phyloP scores from a whole-genome alignment of 495 filamentous ascomycete genomes.

The Podospora pseudoanserina region DNA sequence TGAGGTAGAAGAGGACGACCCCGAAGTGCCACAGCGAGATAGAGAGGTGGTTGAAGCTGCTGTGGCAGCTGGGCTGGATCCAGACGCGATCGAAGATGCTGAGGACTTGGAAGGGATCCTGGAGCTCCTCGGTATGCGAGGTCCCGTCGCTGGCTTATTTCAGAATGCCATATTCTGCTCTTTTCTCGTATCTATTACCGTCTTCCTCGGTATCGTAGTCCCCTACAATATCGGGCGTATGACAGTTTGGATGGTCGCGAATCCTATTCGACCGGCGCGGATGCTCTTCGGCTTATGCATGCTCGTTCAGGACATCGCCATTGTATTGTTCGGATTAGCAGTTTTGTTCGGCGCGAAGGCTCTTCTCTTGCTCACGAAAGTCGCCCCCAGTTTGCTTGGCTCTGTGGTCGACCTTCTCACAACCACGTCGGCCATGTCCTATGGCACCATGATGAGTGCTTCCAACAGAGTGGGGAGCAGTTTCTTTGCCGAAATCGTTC shows the following conservation, averaged over 20 bases:
- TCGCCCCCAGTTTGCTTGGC: conserved; percentile 8
- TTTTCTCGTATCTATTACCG: conserved; percentile 80
- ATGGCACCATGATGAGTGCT: conserved; percentile 26
- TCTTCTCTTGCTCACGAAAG: conserved; percentile 16
- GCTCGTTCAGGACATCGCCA: conserved; percentile 51
- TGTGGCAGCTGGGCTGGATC: conserved; percentile 42
- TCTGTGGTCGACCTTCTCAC: conserved; percentile 8
- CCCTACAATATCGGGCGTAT: conserved; percentile 89
- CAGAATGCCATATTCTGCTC: conserved; percentile 94
- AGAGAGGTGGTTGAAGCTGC: conserved; percentile 40
- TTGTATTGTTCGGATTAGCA: conserved; percentile 38
- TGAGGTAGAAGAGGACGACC: conserved; percentile 25
- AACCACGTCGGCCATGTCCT: conserved; percentile 14
- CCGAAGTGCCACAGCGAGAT: conserved; percentile 28
- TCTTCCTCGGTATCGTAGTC: conserved; percentile 79
- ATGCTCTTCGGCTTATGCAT: conserved; percentile 68
- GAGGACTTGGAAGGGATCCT: conserved; percentile 98
- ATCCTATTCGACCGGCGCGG: conserved; percentile 70
- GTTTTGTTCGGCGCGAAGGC: conserved; percentile 22
- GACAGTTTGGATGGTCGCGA: conserved; percentile 71
- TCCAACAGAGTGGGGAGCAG: conserved; percentile 37
- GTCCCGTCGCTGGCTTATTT: conserved; percentile 80
- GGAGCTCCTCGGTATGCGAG: conserved; percentile 95
- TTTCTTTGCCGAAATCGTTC: conserved; percentile 37
- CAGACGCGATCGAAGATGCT: conserved; percentile 66